A percentile compares a stretch with the other conserved stretches of the same genome.
Evolutionary conservation across 1,139 yeast genomes (phyloP).

Genomic region (Saccharomyces hybrid): DNA sequence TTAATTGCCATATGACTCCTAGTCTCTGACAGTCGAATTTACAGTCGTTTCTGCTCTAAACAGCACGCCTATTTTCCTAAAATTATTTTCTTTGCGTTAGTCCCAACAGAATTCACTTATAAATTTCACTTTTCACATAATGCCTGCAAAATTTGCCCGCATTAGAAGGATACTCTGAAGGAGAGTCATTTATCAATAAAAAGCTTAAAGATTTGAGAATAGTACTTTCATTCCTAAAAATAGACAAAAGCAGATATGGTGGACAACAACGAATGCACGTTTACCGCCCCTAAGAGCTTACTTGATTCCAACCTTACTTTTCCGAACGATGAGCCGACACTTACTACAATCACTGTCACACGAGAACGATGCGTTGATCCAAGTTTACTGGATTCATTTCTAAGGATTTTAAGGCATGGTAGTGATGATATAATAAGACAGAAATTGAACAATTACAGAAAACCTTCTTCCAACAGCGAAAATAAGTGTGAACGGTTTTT

Average conservation of each 20-base stretch:
- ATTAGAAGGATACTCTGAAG: too few species aligned
- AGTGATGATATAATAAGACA: constrained; percentile 40
- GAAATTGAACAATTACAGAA: constrained; percentile 32
- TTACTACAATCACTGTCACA: constrained; percentile 19
- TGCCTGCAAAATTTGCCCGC: too few species aligned
- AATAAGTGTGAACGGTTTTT: constrained; percentile 32
- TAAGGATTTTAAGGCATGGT: constrained; percentile 36
- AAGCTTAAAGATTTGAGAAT: background rate
- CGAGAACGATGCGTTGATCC: constrained; percentile 36
- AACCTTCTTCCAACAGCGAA: background rate
- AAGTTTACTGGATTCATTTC: constrained; percentile 36
- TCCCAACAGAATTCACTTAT: too few species aligned
- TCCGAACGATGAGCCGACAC: constrained; percentile 13
- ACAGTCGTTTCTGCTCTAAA: too few species aligned
- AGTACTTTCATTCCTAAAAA: too few species aligned
- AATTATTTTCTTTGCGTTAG: too few species aligned
- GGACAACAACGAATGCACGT: background rate
- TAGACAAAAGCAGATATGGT: background rate
- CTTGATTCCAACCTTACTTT: constrained; percentile 7
- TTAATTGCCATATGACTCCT: background rate
- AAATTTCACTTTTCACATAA: too few species aligned
- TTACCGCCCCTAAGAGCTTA: background rate
- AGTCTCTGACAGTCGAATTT: too few species aligned
- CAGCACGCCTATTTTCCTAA: too few species aligned
- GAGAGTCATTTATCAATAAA: too few species aligned